A percentile compares a stretch with the other conserved stretches of the same genome.
phyloP scores from a whole-genome alignment of 352 stramenopile genomes.

The Plasmopara viticola region DNA sequence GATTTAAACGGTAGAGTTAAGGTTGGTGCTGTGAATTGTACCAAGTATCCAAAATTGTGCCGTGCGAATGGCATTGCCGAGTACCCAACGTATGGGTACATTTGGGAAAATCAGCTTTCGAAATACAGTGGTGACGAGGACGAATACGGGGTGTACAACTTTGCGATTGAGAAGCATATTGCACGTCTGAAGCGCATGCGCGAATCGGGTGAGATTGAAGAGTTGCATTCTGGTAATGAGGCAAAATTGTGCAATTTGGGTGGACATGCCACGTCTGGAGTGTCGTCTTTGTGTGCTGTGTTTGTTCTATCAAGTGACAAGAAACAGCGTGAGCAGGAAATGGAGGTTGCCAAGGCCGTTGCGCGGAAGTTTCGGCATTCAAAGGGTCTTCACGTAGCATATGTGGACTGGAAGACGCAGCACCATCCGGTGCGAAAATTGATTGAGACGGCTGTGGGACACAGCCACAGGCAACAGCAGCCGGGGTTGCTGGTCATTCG shows the following conservation, averaged over 20 bases:
- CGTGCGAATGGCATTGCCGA: conserved; percentile 26
- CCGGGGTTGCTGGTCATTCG: conserved; percentile 58
- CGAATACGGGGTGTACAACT: conserved; percentile 80
- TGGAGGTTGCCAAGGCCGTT: conserved; percentile 51
- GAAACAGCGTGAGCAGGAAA: conserved; percentile 32
- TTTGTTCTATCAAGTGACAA: conserved; percentile 62
- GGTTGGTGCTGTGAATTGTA: conserved; percentile 71
- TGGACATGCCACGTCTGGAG: conserved; percentile 40
- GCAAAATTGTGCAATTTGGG: conserved; percentile 74
- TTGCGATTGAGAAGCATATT: conserved; percentile 79
- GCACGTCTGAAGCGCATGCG: conserved; percentile 59
- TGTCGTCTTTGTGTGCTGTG: conserved; percentile 58
- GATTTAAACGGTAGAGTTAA: conserved; percentile 68
- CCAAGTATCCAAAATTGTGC: conserved; percentile 59
- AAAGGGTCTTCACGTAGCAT: conserved; percentile 55
- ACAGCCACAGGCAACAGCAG: conserved; percentile 23
- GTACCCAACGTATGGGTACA: conserved; percentile 59
- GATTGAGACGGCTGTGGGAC: conserved; percentile 18
- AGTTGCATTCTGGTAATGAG: conserved; percentile 65
- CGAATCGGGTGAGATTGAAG: conserved; percentile 57
- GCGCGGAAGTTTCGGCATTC: conserved; percentile 60
- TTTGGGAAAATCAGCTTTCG: conserved; percentile 50
- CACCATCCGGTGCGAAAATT: conserved; percentile 45
- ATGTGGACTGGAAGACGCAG: conserved; percentile 71
- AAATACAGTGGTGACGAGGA: conserved; percentile 61